A percentile compares a stretch with the other conserved stretches of the same genome.
Evolutionary conservation across 768 basidiomycete genomes (phyloP).

Genomic region (Agrocybe pediades): DNA sequence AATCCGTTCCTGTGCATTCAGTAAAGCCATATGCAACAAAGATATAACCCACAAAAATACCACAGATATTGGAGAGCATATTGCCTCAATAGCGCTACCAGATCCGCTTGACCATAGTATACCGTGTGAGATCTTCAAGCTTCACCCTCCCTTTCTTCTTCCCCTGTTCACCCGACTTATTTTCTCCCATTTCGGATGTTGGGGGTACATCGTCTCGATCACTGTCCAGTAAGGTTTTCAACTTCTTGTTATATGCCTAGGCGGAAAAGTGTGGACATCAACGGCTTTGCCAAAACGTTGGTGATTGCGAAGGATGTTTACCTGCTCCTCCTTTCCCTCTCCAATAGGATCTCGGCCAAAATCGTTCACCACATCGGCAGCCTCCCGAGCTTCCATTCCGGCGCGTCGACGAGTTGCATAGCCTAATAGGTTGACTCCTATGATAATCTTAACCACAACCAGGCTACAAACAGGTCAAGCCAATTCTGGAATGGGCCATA

Average conservation of each 20-base stretch:
- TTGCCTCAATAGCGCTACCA: slow-evolving; percentile 45
- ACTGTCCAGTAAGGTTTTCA: slow-evolving; percentile 72
- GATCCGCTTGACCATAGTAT: slow-evolving; percentile 95
- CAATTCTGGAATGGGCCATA: background rate
- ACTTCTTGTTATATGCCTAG: slow-evolving; percentile 71
- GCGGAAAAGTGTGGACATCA: slow-evolving; percentile 2
- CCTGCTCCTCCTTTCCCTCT: slow-evolving; percentile 85
- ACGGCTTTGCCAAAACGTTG: background rate
- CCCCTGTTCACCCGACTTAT: slow-evolving; percentile 34
- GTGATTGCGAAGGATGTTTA: slow-evolving; percentile 29
- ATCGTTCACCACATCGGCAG: slow-evolving; percentile 79
- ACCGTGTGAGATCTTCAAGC: slow-evolving; percentile 88
- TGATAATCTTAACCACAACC: slow-evolving; percentile 87
- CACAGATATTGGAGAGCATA: background rate
- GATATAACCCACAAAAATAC: slow-evolving; percentile 7
- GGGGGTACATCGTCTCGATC: slow-evolving; percentile 65
- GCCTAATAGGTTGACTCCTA: slow-evolving; percentile 85
- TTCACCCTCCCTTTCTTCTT: slow-evolving; percentile 64
- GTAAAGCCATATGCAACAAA: background rate
- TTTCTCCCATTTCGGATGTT: slow-evolving; percentile 77
- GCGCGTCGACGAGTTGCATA: slow-evolving; percentile 76
- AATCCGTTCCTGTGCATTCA: background rate
- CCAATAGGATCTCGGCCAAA: slow-evolving; percentile 91
- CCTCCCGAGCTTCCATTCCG: slow-evolving; percentile 77
- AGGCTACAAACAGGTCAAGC: slow-evolving; percentile 45